These are phyloP conservation scores for Magnusiomyces tetraspermus DNA, from an alignment of 1,139 yeast species.

Conservation along the genomic window DNA sequence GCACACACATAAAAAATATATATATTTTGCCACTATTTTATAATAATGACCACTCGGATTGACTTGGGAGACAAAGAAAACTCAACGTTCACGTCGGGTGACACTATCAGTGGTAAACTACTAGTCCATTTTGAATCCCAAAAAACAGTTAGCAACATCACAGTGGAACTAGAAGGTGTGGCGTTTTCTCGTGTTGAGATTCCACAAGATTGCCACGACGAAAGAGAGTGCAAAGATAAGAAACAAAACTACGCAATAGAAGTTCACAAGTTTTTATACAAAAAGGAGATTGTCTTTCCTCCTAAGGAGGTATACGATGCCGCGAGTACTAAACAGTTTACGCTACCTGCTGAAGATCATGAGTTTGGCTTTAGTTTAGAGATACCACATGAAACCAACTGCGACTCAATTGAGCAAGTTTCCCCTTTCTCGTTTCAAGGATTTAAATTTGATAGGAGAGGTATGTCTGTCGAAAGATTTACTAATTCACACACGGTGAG, in stretches of 20 bases:
- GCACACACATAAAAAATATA: not conserved
- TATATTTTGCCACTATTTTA: no score
- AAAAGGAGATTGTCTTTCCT: constrained; percentile 50
- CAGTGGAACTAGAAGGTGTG: constrained; percentile 16
- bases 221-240: constrained; percentile 10
- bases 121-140: constrained; percentile 5
- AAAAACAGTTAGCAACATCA: constrained; percentile 10
- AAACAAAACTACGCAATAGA: constrained; percentile 31
- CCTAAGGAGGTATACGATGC: constrained; percentile 45
- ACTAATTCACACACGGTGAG: constrained; percentile 35
- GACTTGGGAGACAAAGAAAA: not conserved
- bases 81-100: constrained; percentile 12
- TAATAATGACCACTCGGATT: not conserved
- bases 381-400: constrained; percentile 44
- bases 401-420: constrained; percentile 33
- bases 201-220: constrained; percentile 2
- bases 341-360: constrained; percentile 53
- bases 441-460: constrained; percentile 33
- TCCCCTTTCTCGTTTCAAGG: constrained; percentile 26
- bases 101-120: constrained; percentile 10
- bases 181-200: constrained; percentile 13
- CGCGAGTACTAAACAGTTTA: constrained; percentile 44
- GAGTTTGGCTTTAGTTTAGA: constrained; percentile 48
- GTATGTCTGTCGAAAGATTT: constrained; percentile 24
- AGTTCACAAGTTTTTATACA: constrained; percentile 48